These are phyloP conservation scores for Metschnikowia corniflorae DNA, from an alignment of 805 yeast species.

Conservation along the genomic window DNA sequence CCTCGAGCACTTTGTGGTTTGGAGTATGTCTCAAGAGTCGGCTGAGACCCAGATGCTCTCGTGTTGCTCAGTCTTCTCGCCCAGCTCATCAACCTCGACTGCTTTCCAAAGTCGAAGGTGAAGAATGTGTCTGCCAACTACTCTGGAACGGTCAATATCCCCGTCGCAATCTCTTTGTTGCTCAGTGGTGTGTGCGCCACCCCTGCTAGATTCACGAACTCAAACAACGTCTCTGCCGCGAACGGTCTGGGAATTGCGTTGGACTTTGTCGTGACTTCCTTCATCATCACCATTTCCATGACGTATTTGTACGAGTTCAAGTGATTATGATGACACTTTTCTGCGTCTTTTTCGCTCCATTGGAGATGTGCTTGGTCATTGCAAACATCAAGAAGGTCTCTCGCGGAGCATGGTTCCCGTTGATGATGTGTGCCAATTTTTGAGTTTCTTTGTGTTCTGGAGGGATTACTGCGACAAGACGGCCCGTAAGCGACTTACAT, in stretches of 20 bases:
- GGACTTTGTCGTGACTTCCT: constrained; percentile 52
- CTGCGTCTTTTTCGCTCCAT: constrained; percentile 40
- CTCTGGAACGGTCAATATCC: constrained; percentile 52
- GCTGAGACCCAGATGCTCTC: no score
- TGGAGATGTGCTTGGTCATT: constrained; percentile 45
- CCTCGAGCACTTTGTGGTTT: no score
- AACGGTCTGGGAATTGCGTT: constrained; percentile 58
- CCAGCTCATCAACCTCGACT: constrained; percentile 52
- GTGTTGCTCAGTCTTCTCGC: constrained; percentile 51
- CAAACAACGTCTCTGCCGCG: constrained; percentile 52
- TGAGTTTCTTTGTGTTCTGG: constrained; percentile 43
- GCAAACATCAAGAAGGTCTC: constrained; percentile 51
- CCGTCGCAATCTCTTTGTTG: constrained; percentile 46
- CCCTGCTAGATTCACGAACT: constrained; percentile 50
- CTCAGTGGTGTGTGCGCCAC: constrained; percentile 50
- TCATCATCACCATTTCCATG: constrained; percentile 43
- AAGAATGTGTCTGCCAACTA: constrained; percentile 43
- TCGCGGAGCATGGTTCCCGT: constrained; percentile 63
- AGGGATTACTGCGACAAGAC: constrained; percentile 44
- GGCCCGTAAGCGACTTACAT: constrained; percentile 34
- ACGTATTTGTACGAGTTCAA: constrained; percentile 42
- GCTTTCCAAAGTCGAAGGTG: constrained; percentile 49
- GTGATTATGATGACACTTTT: constrained; percentile 32
- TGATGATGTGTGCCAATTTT: constrained; percentile 41
- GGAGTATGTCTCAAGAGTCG: no score